Conservation (phyloP, 371 early-diverging fungal genomes). For the Mortierella sp. region DNA sequence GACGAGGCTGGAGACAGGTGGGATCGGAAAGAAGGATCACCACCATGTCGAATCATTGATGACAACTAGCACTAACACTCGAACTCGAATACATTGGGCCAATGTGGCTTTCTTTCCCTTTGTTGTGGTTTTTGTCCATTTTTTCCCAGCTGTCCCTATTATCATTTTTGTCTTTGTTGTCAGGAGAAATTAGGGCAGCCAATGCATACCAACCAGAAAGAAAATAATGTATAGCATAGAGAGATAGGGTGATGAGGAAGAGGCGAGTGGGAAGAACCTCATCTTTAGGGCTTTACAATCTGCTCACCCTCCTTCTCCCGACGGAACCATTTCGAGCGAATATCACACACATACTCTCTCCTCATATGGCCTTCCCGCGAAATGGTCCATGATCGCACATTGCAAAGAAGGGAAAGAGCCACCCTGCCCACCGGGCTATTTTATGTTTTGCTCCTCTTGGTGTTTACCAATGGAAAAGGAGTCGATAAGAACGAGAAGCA, state of each 20-base stretch:
- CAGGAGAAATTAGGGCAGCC: neutral
- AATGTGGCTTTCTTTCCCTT: constrained; percentile 3
- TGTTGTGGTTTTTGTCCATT: neutral
- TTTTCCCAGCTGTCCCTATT: neutral
- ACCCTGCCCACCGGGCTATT: neutral
- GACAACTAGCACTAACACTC: no score
- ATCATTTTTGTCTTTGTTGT: neutral
- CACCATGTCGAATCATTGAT: neutral
- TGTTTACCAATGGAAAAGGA: neutral
- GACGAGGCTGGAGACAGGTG: neutral
- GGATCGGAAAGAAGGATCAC: neutral
- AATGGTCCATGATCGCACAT: neutral
- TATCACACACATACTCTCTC: neutral
- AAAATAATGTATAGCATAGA: neutral
- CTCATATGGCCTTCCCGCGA: no score
- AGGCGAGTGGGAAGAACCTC: neutral
- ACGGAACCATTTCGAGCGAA: neutral
- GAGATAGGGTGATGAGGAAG: neutral
- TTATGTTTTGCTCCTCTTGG: neutral
- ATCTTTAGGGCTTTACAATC: neutral
- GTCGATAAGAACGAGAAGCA: neutral
- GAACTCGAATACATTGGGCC: neutral
- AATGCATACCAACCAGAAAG: neutral
- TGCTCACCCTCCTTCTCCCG: neutral
- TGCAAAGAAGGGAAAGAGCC: neutral